These are phyloP conservation scores for Pholiota microspora DNA, from an alignment of 768 basidiomycete genomes.

Conservation along the genomic window DNA sequence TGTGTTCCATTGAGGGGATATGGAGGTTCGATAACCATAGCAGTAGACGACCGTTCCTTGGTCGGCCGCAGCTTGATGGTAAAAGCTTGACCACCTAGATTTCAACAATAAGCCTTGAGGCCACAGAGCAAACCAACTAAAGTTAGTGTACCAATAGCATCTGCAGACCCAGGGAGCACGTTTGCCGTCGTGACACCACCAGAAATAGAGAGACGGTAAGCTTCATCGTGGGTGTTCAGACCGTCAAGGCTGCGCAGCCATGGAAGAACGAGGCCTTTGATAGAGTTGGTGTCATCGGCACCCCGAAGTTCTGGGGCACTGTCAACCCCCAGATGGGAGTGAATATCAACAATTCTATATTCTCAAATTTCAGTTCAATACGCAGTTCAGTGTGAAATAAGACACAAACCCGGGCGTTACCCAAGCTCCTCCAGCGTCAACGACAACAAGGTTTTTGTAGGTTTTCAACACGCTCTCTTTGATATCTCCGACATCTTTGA, in stretches of 20 bases:
- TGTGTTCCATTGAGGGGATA: slow-evolving; percentile 41
- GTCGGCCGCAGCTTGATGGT: slow-evolving; percentile 79
- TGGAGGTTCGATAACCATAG: slow-evolving; percentile 81
- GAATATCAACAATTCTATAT: slow-evolving; percentile 39
- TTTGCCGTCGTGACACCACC: slow-evolving; percentile 82
- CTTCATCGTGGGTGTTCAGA: slow-evolving; percentile 74
- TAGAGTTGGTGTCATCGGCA: slow-evolving; percentile 54
- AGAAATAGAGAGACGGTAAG: slow-evolving; percentile 60
- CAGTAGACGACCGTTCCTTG: slow-evolving; percentile 63
- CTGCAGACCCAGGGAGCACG: slow-evolving; percentile 70
- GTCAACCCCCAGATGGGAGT: slow-evolving; percentile 51
- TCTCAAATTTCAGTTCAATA: slow-evolving; percentile 1
- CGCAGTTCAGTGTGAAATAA: not conserved
- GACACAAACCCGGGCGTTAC: slow-evolving; percentile 59
- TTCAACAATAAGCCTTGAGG: not conserved
- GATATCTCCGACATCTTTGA: slow-evolving; percentile 49
- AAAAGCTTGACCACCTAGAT: slow-evolving; percentile 76
- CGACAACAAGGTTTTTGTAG: slow-evolving; percentile 30
- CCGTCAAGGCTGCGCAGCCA: slow-evolving; percentile 73
- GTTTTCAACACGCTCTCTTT: slow-evolving; percentile 18
- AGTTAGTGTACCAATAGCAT: slow-evolving; percentile 47
- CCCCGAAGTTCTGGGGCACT: slow-evolving; percentile 27
- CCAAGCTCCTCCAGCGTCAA: slow-evolving; percentile 67
- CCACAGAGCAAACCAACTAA: not conserved
- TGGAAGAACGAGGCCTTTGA: slow-evolving; percentile 38